These are phyloP conservation scores for Paramecium caudatum DNA, from an alignment of 73 alveolate genomes.

Conservation along the genomic window DNA sequence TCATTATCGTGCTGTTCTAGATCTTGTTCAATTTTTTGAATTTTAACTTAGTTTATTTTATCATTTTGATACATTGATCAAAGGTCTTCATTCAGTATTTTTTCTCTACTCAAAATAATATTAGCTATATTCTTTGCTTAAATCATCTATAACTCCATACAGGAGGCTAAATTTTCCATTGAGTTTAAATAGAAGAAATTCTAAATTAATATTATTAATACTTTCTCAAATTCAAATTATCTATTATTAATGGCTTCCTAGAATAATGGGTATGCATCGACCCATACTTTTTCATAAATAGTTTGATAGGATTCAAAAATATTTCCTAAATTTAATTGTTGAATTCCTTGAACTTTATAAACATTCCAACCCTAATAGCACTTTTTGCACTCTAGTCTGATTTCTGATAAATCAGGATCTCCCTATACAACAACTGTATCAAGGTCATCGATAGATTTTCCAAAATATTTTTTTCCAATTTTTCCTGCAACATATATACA, in stretches of 20 bases:
- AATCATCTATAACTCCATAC: conserved; percentile 53
- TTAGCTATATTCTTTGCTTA: conserved; percentile 57
- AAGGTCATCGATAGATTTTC: neutral
- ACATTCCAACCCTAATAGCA: conserved; percentile 25
- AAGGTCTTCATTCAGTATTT: neutral
- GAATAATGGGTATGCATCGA: conserved; percentile 2
- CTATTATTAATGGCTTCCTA: neutral
- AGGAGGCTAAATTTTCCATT: conserved; percentile 57
- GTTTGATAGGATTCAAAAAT: neutral
- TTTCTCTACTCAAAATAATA: conserved; percentile 12
- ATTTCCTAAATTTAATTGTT: neutral
- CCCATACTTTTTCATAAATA: conserved; percentile 5
- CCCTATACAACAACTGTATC: neutral
- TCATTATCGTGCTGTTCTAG: conserved; percentile 51
- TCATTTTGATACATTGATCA: no score
- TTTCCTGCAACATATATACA: neutral
- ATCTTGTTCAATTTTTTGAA: conserved; percentile 51
- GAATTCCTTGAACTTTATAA: conserved; percentile 25
- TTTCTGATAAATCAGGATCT: conserved; percentile 2
- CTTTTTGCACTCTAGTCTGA: neutral
- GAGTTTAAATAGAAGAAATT: conserved; percentile 49
- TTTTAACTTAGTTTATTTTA: neutral
- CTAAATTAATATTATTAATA: neutral
- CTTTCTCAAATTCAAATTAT: conserved; percentile 51
- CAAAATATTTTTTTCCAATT: neutral